Conservation (phyloP, 805 yeast species). For the Babjeviella inositovora region DNA sequence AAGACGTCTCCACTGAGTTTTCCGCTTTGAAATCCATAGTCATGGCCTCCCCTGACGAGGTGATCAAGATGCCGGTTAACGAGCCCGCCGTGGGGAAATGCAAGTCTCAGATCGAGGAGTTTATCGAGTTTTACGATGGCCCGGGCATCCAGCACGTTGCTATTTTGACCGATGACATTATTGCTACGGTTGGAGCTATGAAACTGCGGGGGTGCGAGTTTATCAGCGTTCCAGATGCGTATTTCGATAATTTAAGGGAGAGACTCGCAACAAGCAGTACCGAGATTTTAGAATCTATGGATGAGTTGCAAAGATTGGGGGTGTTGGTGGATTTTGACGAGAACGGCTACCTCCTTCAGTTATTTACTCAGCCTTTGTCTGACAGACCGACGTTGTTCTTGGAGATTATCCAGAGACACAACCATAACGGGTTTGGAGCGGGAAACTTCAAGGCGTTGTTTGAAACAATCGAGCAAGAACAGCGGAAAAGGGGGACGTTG, state of each 20-base stretch:
- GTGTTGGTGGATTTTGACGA: slow-evolving; percentile 69
- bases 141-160: slow-evolving; percentile 85
- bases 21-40: slow-evolving; percentile 63
- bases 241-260: slow-evolving; percentile 33
- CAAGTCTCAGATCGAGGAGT: slow-evolving; percentile 73
- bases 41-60: slow-evolving; percentile 53
- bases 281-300: slow-evolving; percentile 33
- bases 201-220: slow-evolving; percentile 54
- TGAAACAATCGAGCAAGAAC: slow-evolving; percentile 71
- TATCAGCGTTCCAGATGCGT: slow-evolving; percentile 37
- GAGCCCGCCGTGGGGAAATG: slow-evolving; percentile 63
- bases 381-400: slow-evolving; percentile 74
- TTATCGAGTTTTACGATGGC: slow-evolving; percentile 56
- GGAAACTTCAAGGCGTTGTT: slow-evolving; percentile 77
- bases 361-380: slow-evolving; percentile 61
- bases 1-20: slow-evolving; percentile 50
- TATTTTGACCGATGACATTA: slow-evolving; percentile 41
- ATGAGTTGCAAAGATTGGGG: slow-evolving; percentile 28
- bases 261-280: slow-evolving; percentile 27
- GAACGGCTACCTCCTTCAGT: slow-evolving; percentile 60
- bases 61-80: slow-evolving; percentile 67
- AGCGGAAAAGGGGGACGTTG: slow-evolving; percentile 51
- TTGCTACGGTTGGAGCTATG: slow-evolving; percentile 36
- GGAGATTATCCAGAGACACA: slow-evolving; percentile 67
- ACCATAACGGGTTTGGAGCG: slow-evolving; percentile 79